These are phyloP conservation scores for Sodiomyces alkalinus DNA, from an alignment of 2,329 filamentous ascomycete species.

Conservation along the genomic window DNA sequence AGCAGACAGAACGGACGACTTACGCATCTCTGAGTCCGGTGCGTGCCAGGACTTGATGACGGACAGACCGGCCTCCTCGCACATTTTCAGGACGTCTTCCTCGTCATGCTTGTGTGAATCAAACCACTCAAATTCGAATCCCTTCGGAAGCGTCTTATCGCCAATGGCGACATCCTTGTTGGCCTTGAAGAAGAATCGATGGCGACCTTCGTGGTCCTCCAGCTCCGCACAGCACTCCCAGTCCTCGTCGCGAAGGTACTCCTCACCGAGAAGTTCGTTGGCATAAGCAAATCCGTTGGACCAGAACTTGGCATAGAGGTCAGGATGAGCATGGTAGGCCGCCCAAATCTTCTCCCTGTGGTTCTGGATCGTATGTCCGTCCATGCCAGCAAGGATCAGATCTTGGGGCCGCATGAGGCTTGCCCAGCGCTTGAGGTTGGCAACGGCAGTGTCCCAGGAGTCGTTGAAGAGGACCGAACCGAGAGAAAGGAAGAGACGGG, in stretches of 20 bases:
- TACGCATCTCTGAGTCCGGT: slow-evolving; percentile 22
- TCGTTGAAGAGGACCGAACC: slow-evolving; percentile 28
- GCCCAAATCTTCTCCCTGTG: slow-evolving; percentile 22
- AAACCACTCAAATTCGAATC: slow-evolving; percentile 25
- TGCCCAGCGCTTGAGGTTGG: slow-evolving; percentile 20
- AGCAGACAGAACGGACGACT: slow-evolving; percentile 6
- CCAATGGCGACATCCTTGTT: slow-evolving; percentile 16
- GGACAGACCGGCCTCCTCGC: slow-evolving; percentile 20
- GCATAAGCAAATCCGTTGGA: slow-evolving; percentile 22
- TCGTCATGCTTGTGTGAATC: slow-evolving; percentile 26
- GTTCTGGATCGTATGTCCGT: slow-evolving; percentile 18
- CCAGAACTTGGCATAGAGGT: slow-evolving; percentile 21
- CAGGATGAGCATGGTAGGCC: slow-evolving; percentile 21
- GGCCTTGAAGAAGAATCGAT: slow-evolving; percentile 23
- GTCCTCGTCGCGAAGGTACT: slow-evolving; percentile 19
- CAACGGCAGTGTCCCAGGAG: slow-evolving; percentile 18
- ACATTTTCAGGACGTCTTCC: slow-evolving; percentile 21
- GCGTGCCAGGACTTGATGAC: slow-evolving; percentile 20
- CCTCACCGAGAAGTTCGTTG: slow-evolving; percentile 18
- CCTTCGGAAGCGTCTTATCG: slow-evolving; percentile 12
- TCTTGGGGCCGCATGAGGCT: slow-evolving; percentile 18
- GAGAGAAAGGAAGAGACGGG: slow-evolving; percentile 19
- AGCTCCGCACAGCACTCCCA: slow-evolving; percentile 22
- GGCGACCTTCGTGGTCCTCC: slow-evolving; percentile 19
- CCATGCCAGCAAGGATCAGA: slow-evolving; percentile 24